These are phyloP conservation scores for Echeveria elegans DNA, from an alignment of 164 flowering plant genomes.

Conservation along the genomic window DNA sequence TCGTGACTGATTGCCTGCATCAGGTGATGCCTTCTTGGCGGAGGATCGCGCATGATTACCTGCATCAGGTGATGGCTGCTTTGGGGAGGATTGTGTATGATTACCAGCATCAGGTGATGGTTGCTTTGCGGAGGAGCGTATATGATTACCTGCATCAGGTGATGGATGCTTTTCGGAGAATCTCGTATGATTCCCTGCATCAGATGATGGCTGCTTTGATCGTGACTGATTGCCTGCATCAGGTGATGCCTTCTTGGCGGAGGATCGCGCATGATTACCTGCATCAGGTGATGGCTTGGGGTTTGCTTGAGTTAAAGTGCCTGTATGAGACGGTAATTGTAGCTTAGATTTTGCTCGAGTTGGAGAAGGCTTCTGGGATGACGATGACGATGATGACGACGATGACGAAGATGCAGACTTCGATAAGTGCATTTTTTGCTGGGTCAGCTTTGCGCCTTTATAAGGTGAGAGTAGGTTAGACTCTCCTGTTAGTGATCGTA, in stretches of 20 bases:
- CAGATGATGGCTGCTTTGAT: no score
- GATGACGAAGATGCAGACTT: constrained; percentile 21
- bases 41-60: no score
- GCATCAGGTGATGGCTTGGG: not conserved
- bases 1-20: no score
- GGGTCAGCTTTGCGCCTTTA: constrained; percentile 7
- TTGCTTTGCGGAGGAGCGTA: not conserved
- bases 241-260: no score
- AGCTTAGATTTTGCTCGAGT: not conserved
- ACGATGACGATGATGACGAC: constrained; percentile 19
- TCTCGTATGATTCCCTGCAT: not conserved
- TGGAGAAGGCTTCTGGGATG: constrained; percentile 12
- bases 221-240: no score
- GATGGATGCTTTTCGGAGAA: not conserved
- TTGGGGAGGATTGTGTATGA: not conserved
- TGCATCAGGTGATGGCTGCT: not conserved
- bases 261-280: no score
- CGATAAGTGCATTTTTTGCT: constrained; percentile 5
- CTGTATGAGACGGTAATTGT: not conserved
- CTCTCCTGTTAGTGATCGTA: not conserved
- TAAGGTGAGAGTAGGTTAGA: constrained; percentile 18
- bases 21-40: no score
- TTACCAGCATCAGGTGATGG: not conserved
- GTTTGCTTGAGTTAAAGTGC: not conserved
- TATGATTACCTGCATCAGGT: not conserved